These are phyloP conservation scores for Fusarium circinatum DNA, from an alignment of 2,329 filamentous ascomycete species.

Conservation along the genomic window DNA sequence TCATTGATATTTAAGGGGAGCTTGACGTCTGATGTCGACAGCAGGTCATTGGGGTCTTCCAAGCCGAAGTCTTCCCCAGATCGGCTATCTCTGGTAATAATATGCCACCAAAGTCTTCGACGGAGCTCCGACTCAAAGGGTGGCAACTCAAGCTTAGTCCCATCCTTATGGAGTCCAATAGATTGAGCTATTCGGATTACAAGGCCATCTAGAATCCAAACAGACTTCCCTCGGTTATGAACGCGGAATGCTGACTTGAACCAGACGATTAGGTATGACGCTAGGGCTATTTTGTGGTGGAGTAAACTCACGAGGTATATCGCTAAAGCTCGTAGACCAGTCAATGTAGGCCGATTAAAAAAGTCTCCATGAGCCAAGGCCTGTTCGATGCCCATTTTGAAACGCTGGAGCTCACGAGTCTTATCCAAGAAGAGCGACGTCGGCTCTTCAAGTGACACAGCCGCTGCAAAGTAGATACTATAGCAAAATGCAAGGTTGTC, in stretches of 20 bases:
- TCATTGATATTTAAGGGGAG: background rate
- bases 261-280: fast-evolving
- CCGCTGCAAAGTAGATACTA: background rate
- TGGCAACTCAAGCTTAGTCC: background rate
- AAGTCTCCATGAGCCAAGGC: background rate
- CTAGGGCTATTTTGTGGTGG: too few species aligned
- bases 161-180: background rate
- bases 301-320: background rate
- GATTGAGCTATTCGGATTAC: background rate
- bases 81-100: constrained; percentile 1
- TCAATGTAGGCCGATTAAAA: background rate
- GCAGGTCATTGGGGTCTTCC: background rate
- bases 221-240: background rate
- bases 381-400: constrained; percentile 2
- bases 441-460: background rate
- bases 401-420: background rate
- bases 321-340: background rate
- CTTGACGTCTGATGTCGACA: background rate
- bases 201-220: constrained; percentile 4
- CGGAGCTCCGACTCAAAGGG: constrained; percentile 1
- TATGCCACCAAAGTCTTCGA: constrained; percentile 13
- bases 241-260: background rate
- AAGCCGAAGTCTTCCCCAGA: constrained; percentile 5
- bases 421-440: background rate
- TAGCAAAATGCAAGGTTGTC: constrained; percentile 9